Evolutionary conservation across 768 basidiomycete species (phyloP).

Genomic region (Amanita jacksonii): DNA sequence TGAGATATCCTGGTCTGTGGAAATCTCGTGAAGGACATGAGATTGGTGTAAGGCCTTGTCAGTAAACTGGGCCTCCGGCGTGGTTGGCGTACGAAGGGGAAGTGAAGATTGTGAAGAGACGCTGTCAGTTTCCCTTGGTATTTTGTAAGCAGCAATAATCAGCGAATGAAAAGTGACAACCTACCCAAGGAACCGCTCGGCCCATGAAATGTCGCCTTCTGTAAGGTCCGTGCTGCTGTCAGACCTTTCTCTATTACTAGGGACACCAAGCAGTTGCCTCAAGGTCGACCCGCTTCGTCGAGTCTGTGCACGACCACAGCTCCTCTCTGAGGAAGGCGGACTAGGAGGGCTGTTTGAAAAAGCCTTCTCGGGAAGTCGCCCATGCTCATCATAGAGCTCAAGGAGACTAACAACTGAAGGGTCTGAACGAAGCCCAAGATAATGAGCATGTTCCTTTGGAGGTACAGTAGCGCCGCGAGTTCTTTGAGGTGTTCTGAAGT

Average conservation of each 20-base stretch:
- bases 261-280: conserved; percentile 59
- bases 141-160: neutral
- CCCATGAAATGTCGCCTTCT: conserved; percentile 81
- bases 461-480: conserved; percentile 22
- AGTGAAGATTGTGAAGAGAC: conserved; percentile 39
- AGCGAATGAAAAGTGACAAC: conserved; percentile 13
- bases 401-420: conserved; percentile 72
- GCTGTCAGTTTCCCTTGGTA: conserved; percentile 33
- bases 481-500: conserved; percentile 18
- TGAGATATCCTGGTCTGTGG: conserved; percentile 38
- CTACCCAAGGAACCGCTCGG: conserved; percentile 64
- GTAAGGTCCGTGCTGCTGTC: conserved; percentile 11
- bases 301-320: conserved; percentile 42
- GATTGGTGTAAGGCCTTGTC: conserved; percentile 22
- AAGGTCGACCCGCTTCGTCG: conserved; percentile 63
- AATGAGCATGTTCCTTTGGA: conserved; percentile 37
- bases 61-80: conserved; percentile 29
- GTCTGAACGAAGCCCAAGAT: conserved; percentile 56
- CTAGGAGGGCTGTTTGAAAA: conserved; percentile 55
- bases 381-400: conserved; percentile 65
- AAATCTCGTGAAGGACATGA: conserved; percentile 23
- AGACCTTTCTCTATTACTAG: conserved; percentile 19
- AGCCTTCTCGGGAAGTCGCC: conserved; percentile 46
- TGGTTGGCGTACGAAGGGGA: conserved; percentile 42
- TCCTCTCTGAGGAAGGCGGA: conserved; percentile 27